Base-by-base conservation (phyloP, 2,329 filamentous ascomycete species). In the Penicillium sp. region DNA sequence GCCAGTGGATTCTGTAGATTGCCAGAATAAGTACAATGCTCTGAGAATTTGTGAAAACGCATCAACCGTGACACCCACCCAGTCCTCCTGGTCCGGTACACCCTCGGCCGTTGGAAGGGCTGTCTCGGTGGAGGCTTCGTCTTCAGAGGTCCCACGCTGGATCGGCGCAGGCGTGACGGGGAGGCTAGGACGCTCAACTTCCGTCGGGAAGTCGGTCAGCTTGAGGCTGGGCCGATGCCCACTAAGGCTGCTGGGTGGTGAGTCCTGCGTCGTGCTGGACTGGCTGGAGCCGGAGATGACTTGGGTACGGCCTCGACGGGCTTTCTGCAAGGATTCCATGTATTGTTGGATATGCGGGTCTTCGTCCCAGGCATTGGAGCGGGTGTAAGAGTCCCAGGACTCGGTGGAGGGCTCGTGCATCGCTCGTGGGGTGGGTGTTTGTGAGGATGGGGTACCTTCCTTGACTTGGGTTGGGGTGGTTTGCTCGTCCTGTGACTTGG, bases 361-460 rank as follows among this genome's bases (percentile, higher is more conserved):
- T 48, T 90, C 89, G 65, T 99, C 94, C 94, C 94, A 99, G 15
- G 90, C 92, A 71, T 97, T 99, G 46, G 79, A 83, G 43, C 85
- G 82, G n/a, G 84, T 79, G 69, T 88, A 96, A 43, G 80, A 80
- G 57, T 84, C 81, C 89, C 89, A 95, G 18, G 85, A 81, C 64
- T 86, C 80, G 45, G 54, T 36, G 13, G 62, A 62, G 9, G 52
- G 53, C 21, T 52, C 55, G n/a, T 50, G 61, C n/a, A 44, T 54
- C 6, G 49, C 33, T 21, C 54, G 56, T 0, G 49, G 39, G 15
- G 49, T 44, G 4, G 44, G 29, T 36, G 21, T 50, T 38, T 51
- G 45, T 26, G 47, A 45, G 16, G 43, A 28, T 26, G 52, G 9
- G 7, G 42, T 13, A 23, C 36, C 31, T 29, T 41, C 16, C 36